Percentiles rank a stretch among this genome's conserved stretches.
Conservation (phyloP, 768 basidiomycete species). For the Rhizopogon roseolus region DNA sequence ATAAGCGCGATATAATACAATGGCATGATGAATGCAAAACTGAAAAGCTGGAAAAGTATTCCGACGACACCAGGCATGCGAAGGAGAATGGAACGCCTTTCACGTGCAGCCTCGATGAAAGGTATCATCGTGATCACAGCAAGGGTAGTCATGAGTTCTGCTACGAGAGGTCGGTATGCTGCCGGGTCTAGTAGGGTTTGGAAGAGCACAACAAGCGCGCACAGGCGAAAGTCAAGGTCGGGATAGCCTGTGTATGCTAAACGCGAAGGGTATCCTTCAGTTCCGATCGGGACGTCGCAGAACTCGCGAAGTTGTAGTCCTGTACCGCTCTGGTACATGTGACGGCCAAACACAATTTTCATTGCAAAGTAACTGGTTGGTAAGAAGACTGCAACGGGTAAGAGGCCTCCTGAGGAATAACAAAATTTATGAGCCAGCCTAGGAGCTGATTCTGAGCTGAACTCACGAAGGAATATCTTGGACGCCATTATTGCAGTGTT, state of each 20-base stretch:
- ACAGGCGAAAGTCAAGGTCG: constrained; percentile 36
- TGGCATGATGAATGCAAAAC: constrained; percentile 41
- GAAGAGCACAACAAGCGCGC: constrained; percentile 44
- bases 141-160: constrained; percentile 7
- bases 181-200: constrained; percentile 22
- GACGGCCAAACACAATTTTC: constrained; percentile 10
- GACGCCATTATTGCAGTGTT: not conserved
- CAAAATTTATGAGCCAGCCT: not conserved
- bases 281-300: constrained; percentile 23
- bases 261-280: constrained; percentile 23
- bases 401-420: constrained; percentile 7
- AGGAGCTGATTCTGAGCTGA: not conserved
- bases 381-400: constrained; percentile 17
- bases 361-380: constrained; percentile 8
- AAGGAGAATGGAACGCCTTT: constrained; percentile 29
- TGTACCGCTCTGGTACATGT: constrained; percentile 10
- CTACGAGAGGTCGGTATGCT: constrained; percentile 12
- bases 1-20: constrained; percentile 46
- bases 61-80: constrained; percentile 38
- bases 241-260: constrained; percentile 35
- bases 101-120: constrained; percentile 40
- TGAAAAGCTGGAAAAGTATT: constrained; percentile 35
- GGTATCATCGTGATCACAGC: constrained; percentile 30
- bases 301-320: constrained; percentile 18
- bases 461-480: constrained; percentile 1